These are phyloP conservation scores for Candida pseudofarinosa DNA, from an alignment of 805 yeast genomes.

Conservation along the genomic window DNA sequence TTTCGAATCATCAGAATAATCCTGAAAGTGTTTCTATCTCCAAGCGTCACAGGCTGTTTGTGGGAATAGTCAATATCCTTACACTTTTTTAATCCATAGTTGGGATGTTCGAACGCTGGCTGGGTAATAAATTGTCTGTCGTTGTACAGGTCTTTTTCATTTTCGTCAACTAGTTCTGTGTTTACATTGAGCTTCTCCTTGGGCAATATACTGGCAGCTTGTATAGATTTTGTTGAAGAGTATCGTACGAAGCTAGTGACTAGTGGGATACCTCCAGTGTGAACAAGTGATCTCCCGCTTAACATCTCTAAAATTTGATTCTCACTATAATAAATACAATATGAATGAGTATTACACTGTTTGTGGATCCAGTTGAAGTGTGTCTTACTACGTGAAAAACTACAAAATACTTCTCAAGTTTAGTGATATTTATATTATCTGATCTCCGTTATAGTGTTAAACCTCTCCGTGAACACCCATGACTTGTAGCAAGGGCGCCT, in stretches of 20 bases:
- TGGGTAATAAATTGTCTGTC: constrained; percentile 37
- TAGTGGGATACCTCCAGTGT: not conserved
- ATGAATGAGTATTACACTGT: too few species aligned
- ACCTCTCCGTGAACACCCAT: too few species aligned
- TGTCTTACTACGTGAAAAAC: too few species aligned
- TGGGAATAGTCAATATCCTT: constrained; percentile 46
- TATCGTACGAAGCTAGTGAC: not conserved
- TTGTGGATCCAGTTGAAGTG: too few species aligned
- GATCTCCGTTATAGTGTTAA: too few species aligned
- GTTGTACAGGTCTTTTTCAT: constrained; percentile 20
- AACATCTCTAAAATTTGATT: not conserved
- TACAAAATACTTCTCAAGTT: too few species aligned
- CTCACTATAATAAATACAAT: too few species aligned
- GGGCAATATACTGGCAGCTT: not conserved
- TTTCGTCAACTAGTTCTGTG: constrained; percentile 21
- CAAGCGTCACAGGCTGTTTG: constrained; percentile 40
- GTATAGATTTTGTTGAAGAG: not conserved
- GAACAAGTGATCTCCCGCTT: not conserved
- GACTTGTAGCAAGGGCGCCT: too few species aligned
- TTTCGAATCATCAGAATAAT: constrained; percentile 44
- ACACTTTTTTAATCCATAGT: constrained; percentile 26
- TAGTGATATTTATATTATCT: too few species aligned
- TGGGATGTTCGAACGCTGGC: constrained; percentile 36
- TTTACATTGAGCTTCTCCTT: not conserved
- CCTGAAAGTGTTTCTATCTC: constrained; percentile 51